Percentiles rank a stretch among this genome's conserved stretches.
Conservation (phyloP, 768 basidiomycete species). For the Suillus hirtellus region DNA sequence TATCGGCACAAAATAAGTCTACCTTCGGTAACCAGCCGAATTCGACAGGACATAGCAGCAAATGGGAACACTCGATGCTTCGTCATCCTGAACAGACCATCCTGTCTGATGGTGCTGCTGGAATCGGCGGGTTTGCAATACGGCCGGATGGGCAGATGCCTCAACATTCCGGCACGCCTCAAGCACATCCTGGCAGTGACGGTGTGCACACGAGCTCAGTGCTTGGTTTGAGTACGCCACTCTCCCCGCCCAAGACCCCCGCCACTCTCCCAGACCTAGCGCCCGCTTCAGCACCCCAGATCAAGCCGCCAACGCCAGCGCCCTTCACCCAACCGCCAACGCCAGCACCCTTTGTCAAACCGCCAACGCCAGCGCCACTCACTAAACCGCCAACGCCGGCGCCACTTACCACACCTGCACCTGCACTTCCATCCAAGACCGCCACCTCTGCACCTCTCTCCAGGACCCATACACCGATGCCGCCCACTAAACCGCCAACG, state of each 20-base stretch:
- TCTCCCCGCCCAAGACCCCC: neutral
- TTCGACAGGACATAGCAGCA: neutral
- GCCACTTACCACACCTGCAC: neutral
- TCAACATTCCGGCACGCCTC: neutral
- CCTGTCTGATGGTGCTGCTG: neutral
- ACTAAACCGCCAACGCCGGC: neutral
- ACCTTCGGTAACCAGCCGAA: slow-evolving; percentile 6
- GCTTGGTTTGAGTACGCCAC: neutral
- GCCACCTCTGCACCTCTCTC: neutral
- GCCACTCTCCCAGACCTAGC: neutral
- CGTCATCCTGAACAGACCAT: slow-evolving; percentile 11
- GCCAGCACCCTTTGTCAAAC: neutral
- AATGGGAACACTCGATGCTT: neutral
- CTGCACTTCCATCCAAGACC: neutral
- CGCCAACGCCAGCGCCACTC: neutral
- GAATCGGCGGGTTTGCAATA: neutral
- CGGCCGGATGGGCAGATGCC: neutral
- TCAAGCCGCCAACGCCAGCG: neutral
- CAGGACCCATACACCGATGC: neutral
- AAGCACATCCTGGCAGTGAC: neutral
- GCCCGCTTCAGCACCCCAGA: neutral
- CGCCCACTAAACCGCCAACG: neutral
- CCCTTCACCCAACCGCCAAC: too few species aligned
- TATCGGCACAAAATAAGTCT: slow-evolving; percentile 3
- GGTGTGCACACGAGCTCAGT: neutral